These are phyloP conservation scores for Chaetoceros tenuissimus DNA, from an alignment of 108 stramenopile species.

Conservation along the genomic window DNA sequence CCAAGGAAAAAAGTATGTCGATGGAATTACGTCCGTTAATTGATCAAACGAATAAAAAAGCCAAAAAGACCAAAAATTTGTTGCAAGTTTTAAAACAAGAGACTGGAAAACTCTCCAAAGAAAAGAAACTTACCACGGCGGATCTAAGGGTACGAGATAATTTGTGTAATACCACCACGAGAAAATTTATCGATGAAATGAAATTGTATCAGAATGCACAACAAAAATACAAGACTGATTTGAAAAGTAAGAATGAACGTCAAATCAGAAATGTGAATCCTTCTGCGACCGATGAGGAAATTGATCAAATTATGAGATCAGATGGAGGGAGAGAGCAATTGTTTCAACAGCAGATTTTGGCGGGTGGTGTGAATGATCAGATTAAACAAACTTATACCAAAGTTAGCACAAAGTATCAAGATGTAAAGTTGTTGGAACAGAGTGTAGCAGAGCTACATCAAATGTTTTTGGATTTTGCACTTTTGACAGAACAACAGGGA, in stretches of 20 bases:
- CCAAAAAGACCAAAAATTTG: conserved; percentile 74
- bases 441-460: conserved; percentile 95
- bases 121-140: conserved; percentile 38
- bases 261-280: conserved; percentile 96
- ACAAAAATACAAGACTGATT: conserved; percentile 93
- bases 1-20: conserved; percentile 61
- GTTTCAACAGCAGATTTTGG: conserved; percentile 71
- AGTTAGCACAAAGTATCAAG: conserved; percentile 96
- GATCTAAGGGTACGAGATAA: conserved; percentile 85
- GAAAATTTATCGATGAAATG: conserved; percentile 97
- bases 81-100: conserved; percentile 77
- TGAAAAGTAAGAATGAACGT: conserved; percentile 91
- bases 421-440: conserved; percentile 94
- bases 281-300: conserved; percentile 94
- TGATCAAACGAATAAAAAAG: conserved; percentile 64
- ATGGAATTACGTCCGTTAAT: conserved; percentile 56
- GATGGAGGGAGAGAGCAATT: conserved; percentile 85
- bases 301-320: conserved; percentile 87
- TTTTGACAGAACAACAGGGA: conserved; percentile 98
- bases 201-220: conserved; percentile 93
- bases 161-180: conserved; percentile 86
- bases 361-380: conserved; percentile 85
- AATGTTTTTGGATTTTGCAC: conserved; percentile 99
- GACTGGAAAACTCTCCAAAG: conserved; percentile 58
- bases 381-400: conserved; percentile 83